Evolutionary conservation across 768 basidiomycete genomes (phyloP).

Genomic region (Macrolepiota dolichaula): DNA sequence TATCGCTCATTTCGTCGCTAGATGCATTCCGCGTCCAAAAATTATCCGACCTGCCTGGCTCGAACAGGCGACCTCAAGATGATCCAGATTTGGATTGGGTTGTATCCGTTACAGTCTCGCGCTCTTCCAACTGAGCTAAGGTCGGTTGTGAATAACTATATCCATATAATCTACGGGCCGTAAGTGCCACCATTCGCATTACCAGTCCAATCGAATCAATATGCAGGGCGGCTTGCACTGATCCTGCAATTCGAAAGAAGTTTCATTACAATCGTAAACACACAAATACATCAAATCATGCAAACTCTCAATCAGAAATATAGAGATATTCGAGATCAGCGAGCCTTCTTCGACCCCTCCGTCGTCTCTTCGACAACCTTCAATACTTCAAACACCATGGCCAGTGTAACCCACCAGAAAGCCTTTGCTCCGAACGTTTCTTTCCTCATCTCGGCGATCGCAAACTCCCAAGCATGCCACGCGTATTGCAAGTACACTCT

Average conservation of each 20-base stretch:
- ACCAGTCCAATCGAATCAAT: too few relatives aligned
- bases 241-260: too few relatives aligned
- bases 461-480: constrained; percentile 55
- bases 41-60: constrained; percentile 43
- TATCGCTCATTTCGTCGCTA: too few relatives aligned
- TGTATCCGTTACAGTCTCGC: neutral
- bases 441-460: constrained; percentile 19
- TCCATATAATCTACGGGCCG: too few relatives aligned
- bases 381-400: constrained; percentile 50
- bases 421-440: constrained; percentile 51
- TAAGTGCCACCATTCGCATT: too few relatives aligned
- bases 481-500: constrained; percentile 40
- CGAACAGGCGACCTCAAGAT: constrained; percentile 49
- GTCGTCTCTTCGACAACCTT: constrained; percentile 4
- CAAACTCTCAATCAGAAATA: too few relatives aligned
- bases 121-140: neutral
- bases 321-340: too few relatives aligned
- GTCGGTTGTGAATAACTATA: neutral
- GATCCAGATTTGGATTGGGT: neutral
- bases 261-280: too few relatives aligned
- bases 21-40: too few relatives aligned
- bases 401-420: constrained; percentile 57
- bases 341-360: neutral
- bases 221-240: too few relatives aligned
- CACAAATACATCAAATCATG: too few relatives aligned